These are phyloP conservation scores for Diutina rugosa DNA, from an alignment of 1,139 yeast species.

Conservation along the genomic window DNA sequence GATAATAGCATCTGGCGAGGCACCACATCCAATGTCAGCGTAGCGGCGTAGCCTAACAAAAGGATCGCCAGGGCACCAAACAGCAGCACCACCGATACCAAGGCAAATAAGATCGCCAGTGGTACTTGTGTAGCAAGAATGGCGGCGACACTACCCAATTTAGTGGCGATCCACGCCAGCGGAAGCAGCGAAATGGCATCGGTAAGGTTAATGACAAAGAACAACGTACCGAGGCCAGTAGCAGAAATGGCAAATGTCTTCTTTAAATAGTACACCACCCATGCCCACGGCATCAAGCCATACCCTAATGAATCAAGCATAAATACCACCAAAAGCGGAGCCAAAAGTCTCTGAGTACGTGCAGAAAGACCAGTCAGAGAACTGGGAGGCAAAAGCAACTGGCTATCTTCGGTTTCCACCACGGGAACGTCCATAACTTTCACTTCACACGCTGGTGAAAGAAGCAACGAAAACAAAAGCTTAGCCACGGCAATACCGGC, in stretches of 20 bases:
- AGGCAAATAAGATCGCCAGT: slow-evolving; percentile 46
- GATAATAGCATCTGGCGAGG: slow-evolving; percentile 76
- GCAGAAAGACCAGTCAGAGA: slow-evolving; percentile 15
- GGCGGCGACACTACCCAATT: slow-evolving; percentile 68
- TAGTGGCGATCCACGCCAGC: slow-evolving; percentile 54
- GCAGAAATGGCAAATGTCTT: slow-evolving; percentile 26
- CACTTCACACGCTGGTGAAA: slow-evolving; percentile 41
- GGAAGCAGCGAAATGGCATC: slow-evolving; percentile 57
- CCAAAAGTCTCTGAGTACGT: slow-evolving; percentile 19
- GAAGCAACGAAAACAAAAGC: slow-evolving; percentile 27
- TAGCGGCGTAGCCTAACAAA: slow-evolving; percentile 18
- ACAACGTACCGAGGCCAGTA: slow-evolving; percentile 32
- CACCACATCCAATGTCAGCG: slow-evolving; percentile 80
- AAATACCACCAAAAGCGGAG: slow-evolving; percentile 34
- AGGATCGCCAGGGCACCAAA: slow-evolving; percentile 34
- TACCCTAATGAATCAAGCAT: slow-evolving; percentile 78
- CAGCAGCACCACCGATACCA: slow-evolving; percentile 13
- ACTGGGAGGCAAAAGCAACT: background rate
- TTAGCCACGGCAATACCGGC: slow-evolving; percentile 34
- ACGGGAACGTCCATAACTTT: slow-evolving; percentile 33
- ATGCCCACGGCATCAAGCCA: slow-evolving; percentile 79
- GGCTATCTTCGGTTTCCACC: background rate
- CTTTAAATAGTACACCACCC: slow-evolving; percentile 74
- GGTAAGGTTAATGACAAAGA: slow-evolving; percentile 48
- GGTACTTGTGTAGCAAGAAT: slow-evolving; percentile 72